Base-by-base conservation (phyloP, 2,329 filamentous ascomycete species). In the Aspergillus fumigatus region DNA sequence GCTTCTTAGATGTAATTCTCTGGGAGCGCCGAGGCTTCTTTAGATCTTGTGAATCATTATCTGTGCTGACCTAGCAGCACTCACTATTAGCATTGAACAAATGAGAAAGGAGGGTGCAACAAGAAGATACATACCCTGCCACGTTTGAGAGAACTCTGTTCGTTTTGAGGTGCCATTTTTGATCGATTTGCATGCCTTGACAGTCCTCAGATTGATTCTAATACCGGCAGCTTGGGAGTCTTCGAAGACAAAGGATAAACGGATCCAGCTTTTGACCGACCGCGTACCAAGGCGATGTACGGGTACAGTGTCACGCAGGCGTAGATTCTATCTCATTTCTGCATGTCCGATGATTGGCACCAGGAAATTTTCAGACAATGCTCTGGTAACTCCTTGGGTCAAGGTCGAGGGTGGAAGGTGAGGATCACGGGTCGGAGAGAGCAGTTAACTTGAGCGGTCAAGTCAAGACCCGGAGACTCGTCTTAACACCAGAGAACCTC, bases 81-180 rank as follows among this genome's bases (percentile, higher is more conserved):
- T 65, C 60, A 62, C 66, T 55, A 70, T 63, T 54, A 61, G 62
- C 21, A 60, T 53, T 59, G 11, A 65, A 52, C 38, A 61, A 56
- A 58, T 56, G 59, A 59, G 57, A 51, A 32, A 60, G 56, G 51
- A 59, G 32, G 1, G 32, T 29, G 27, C 11, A 35, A 57, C 54
- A 57, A 62, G n/a, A 55, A 41, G 40, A 57, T 23, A 48, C 51
- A 71, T 80, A 94, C 90, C 74, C 88, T 84, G 65, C 80, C 84
- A 71, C 91, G 87, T 81, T 96, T 96, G 78, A 94, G 85, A 77
- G 89, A 88, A 79, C 88, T 92, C 79, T 90, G 90, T 76, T 94
- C 88, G 63, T 62, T 75, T 73, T 67, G 80, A 77, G 75, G 85
- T 47, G 69, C 66, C 74, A 77, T 76, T 54, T 21, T 58, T 53